Percentiles rank a stretch among this genome's conserved stretches.
phyloP scores from a whole-genome alignment of 768 basidiomycete genomes.

The Lactifluus subvellereus region DNA sequence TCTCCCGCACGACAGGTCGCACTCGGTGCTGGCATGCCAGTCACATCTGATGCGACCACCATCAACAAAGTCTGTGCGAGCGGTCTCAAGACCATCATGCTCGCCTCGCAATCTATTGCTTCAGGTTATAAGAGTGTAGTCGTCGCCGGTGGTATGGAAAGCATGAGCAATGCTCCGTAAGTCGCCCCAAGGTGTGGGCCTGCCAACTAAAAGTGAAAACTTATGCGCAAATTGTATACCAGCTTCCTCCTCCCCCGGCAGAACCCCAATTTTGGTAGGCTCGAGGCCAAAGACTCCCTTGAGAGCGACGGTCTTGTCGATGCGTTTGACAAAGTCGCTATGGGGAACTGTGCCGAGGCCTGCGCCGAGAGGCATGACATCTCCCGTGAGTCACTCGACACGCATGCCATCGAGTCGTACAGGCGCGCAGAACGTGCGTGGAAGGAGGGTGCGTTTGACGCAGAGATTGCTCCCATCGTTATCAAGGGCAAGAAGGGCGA shows the following conservation, averaged over 20 bases:
- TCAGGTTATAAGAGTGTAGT: conserved; percentile 81
- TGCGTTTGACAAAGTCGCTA: conserved; percentile 94
- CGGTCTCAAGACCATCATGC: conserved; percentile 92
- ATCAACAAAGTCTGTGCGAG: conserved; percentile 99
- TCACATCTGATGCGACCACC: conserved; percentile 91
- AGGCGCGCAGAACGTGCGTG: conserved; percentile 89
- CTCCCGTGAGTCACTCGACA: conserved; percentile 81
- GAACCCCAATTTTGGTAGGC: conserved; percentile 84
- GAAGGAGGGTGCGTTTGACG: conserved; percentile 76
- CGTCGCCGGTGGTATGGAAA: conserved; percentile 97
- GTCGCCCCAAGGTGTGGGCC: conserved; percentile 33
- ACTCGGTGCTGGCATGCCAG: conserved; percentile 78
- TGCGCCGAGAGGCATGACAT: conserved; percentile 79
- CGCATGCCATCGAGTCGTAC: conserved; percentile 93
- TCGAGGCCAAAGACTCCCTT: conserved; percentile 80
- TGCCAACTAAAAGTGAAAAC: background rate
- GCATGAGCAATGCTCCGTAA: conserved; percentile 98
- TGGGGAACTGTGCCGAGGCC: conserved; percentile 95
- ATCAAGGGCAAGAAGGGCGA: conserved; percentile 95
- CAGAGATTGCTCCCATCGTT: conserved; percentile 84
- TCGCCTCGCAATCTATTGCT: conserved; percentile 87
- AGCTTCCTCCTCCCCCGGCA: conserved; percentile 80
- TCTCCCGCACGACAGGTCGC: conserved; percentile 97
- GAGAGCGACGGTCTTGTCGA: conserved; percentile 94
- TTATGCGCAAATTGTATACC: conserved; percentile 9